A percentile compares a stretch with the other conserved stretches of the same genome.
Evolutionary conservation across 202 grass and related monocot genomes (phyloP).

Genomic region (Sporobolus alterniflorus): DNA sequence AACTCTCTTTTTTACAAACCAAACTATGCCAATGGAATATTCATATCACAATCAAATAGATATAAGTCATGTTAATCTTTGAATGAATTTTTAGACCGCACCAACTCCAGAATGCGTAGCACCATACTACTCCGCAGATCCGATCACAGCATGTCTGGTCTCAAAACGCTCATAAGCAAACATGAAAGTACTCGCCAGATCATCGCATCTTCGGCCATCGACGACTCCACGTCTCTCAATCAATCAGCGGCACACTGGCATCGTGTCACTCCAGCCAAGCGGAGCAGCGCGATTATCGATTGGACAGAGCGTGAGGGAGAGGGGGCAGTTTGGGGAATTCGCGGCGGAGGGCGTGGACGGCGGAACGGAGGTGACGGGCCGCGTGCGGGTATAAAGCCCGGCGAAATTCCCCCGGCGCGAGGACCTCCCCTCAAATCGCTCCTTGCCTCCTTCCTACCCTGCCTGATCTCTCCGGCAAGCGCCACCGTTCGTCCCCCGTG

Average conservation of each 20-base stretch:
- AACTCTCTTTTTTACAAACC: too few relatives aligned
- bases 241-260: slow-evolving; percentile 20
- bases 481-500: neutral
- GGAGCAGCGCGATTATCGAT: neutral
- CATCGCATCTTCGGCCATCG: neutral
- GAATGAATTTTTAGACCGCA: too few relatives aligned
- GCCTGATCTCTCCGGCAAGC: slow-evolving; percentile 7
- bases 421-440: slow-evolving; percentile 46
- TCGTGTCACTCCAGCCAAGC: slow-evolving; percentile 26
- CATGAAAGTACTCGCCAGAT: neutral
- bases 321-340: slow-evolving; percentile 31
- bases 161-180: too few relatives aligned
- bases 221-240: neutral
- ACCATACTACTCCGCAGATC: neutral
- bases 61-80: too few relatives aligned
- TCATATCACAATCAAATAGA: too few relatives aligned
- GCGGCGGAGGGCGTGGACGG: slow-evolving; percentile 40
- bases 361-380: slow-evolving; percentile 45
- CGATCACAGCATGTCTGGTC: neutral
- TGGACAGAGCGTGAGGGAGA: too few relatives aligned
- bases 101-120: too few relatives aligned
- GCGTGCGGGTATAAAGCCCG: slow-evolving; percentile 57
- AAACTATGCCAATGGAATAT: too few relatives aligned
- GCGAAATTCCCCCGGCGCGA: slow-evolving; percentile 38
- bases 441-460: slow-evolving; percentile 13